Base-by-base conservation (phyloP, 2,329 filamentous ascomycete species). In the Botrytis aclada region DNA sequence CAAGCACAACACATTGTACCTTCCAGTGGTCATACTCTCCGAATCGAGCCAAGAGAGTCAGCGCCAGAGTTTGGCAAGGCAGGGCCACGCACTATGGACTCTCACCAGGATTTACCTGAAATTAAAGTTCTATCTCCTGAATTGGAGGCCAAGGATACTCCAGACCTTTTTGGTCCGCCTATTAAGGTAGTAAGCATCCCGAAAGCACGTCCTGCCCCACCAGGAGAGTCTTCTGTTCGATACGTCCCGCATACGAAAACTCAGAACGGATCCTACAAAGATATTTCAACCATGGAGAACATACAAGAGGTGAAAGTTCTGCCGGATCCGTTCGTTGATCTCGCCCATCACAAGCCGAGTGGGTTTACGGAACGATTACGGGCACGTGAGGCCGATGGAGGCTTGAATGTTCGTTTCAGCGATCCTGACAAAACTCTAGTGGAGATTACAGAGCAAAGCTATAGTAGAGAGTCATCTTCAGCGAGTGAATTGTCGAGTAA, bases 181-280 rank as follows among this genome's bases (percentile, higher is more conserved):
- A 5, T 70, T 9, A 64, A 70, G 34, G 22, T 80, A 16, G 72
- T 73, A 43, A 76, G 72, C 41, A 76, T 76, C 47, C 29, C 72
- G 37, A 81, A 80, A 65, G 70, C 74, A 14, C 76, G 77, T 4
- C 78, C 76, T 56, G 73, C 72, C 18, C 76, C 76, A 10, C 76
- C 77, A 37, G 76, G 77, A n/a, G 76, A 76, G 29, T 54, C 65
- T 3, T 72, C 70, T 22, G 66, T 73, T 16, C 75, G 77, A 18
- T 80, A 80, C 72, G 63, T 81, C 16, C 69, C 77, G 4, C 79
- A 81, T 73, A 77, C 78, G 29, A 79, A 78, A 60, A 76, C 71
- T 4, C 65, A 69, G 14, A 65, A 76, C 41, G 77, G 77, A 1
- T 56, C 70, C 29, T 80, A 81, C 71, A 75, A 75, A 39, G 76